Conservation (phyloP, 257 asterid genomes). For the Verbena officinalis region DNA sequence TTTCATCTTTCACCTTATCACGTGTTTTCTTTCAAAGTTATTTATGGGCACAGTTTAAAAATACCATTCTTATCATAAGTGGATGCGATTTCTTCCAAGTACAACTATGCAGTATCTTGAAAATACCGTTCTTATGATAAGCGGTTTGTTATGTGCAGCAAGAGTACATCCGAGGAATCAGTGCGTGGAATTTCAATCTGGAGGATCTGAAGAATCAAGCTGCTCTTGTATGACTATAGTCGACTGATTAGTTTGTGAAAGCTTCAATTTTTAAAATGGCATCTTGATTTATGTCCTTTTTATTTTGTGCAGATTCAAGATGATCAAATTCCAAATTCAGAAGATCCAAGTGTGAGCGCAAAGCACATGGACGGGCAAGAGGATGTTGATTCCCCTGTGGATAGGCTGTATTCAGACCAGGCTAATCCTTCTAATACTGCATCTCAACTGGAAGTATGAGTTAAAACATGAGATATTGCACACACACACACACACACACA, state of each 20-base stretch:
- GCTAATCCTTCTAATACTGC: slow-evolving; percentile 46
- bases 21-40: no score
- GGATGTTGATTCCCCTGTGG: slow-evolving; percentile 50
- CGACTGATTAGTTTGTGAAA: slow-evolving; percentile 28
- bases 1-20: not conserved
- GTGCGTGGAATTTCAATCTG: slow-evolving; percentile 95
- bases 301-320: slow-evolving; percentile 76
- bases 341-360: slow-evolving; percentile 52
- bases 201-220: slow-evolving; percentile 96
- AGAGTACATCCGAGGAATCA: slow-evolving; percentile 96
- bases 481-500: not conserved
- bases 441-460: slow-evolving; percentile 53
- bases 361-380: slow-evolving; percentile 44
- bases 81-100: not conserved
- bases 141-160: slow-evolving; percentile 57
- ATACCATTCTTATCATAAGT: not conserved
- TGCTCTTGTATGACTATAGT: slow-evolving; percentile 67
- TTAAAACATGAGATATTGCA: slow-evolving; percentile 6
- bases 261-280: slow-evolving; percentile 16
- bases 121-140: slow-evolving; percentile 22
- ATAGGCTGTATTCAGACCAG: slow-evolving; percentile 41
- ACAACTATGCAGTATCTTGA: not conserved
- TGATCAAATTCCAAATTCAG: slow-evolving; percentile 58
- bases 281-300: slow-evolving; percentile 18
- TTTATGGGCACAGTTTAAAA: no score